Evolutionary conservation across 192 early-diverging fungal species (phyloP), one percentile per base, ranked within the genome.

Genomic region (Phlyctochytrium arcticum): DNA sequence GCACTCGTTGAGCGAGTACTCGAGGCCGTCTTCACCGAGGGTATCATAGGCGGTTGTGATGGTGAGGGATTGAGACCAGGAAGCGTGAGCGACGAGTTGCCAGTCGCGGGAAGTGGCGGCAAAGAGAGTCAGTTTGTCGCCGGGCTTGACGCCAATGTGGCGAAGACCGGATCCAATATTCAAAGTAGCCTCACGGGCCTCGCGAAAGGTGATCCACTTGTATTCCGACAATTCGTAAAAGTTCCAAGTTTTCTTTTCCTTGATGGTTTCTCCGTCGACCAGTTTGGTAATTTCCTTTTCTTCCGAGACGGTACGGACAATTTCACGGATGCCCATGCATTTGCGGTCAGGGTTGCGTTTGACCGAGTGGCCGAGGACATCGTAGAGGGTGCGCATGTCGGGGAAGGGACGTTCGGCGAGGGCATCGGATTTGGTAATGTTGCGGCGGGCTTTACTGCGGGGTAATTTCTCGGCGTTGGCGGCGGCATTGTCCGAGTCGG

Each of bases 1-100:
- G 35, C 88, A 76, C 74, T 95, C 89, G 62, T 89, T 87, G 74
- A 94, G 86, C 8, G 93, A 92, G 65, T 89, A 92, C 51, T 80
- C 49, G 44, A 95, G 85, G 48, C 92, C 91, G 15, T 90, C 88
- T 61, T 87, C 87, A 30, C 91, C 93, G 33, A 95, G 80, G 36
- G 91, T 92, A 50, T 75, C 72, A 48, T 76, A 80, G 24, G 91
- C 89, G 26, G 93, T 95, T 36, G 88, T 85, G 71, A 95, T 88
- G 57, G 84, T 84, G 60, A 90, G 62, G 31, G 48, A 68, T 70
- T 92, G 90, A 26, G 87, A 78, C 62, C 83, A 92, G 64, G 75
- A 71, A 36, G 80, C 80, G 50, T 77, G 80, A 33, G 87, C 86
- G 23, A 78, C 68, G 48, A 87, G 65, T 56, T 85, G 79, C 85